Evolutionary conservation across 768 basidiomycete genomes (phyloP).

Genomic region (Clavaria fumosa): DNA sequence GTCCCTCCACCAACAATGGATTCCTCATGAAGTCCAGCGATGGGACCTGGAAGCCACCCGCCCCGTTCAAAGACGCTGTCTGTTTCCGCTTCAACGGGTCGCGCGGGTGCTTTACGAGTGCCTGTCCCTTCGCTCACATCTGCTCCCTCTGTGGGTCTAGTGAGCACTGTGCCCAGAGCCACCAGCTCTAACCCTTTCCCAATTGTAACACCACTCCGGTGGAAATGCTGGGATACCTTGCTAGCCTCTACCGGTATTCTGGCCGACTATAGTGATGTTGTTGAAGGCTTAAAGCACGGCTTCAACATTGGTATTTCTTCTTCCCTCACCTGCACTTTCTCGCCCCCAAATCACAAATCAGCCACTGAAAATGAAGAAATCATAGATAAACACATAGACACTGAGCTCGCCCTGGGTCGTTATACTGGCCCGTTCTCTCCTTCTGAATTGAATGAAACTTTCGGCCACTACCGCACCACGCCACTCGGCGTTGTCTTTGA

Average conservation of each 20-base stretch:
- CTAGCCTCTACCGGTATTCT: constrained; percentile 2
- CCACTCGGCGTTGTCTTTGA: constrained; percentile 10
- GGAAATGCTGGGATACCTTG: constrained; percentile 8
- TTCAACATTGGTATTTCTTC: constrained; percentile 8
- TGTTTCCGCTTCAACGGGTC: not conserved
- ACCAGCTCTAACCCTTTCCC: constrained; percentile 6
- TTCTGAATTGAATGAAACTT: constrained; percentile 6
- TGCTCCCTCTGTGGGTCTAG: constrained; percentile 11
- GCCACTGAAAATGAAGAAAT: constrained; percentile 4
- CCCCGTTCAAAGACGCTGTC: not conserved
- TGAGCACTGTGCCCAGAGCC: constrained; percentile 6
- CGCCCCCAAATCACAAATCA: constrained; percentile 1
- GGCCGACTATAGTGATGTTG: constrained; percentile 10
- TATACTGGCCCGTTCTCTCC: constrained; percentile 11
- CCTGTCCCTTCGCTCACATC: constrained; percentile 3
- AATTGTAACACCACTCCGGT: constrained; percentile 11
- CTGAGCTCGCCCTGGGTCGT: constrained; percentile 7
- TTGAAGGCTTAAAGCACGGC: constrained; percentile 10
- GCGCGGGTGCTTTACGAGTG: constrained; percentile 1
- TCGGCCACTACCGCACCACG: constrained; percentile 9
- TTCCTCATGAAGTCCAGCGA: not conserved
- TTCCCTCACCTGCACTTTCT: not conserved
- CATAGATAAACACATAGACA: constrained; percentile 6
- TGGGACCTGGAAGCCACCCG: not conserved
- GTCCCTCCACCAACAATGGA: not conserved